Evolutionary conservation across 2,329 filamentous ascomycete species (phyloP), one percentile per base, ranked within the genome.

Genomic region (Beauveria scarabaeidicola): DNA sequence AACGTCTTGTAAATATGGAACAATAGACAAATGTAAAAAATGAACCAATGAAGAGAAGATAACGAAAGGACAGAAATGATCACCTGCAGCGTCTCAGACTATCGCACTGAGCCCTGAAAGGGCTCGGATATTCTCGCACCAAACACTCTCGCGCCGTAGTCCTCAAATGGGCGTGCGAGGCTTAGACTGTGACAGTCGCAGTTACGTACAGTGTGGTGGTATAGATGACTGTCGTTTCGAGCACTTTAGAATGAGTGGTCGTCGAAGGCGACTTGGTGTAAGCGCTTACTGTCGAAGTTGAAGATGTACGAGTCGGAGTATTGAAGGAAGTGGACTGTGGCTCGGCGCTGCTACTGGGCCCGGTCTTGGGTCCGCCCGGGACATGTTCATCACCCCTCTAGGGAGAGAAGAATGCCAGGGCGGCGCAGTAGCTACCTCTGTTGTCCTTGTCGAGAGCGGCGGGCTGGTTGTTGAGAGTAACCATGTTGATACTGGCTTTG

Each of bases 401-500:
- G 59, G 66, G 60, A 53, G 63, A 63, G 69, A 85, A 85, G 53
- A 77, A 66, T 27, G 82, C 81, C 61, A 88, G 72, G 27, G 83
- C 82, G 5, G 82, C 83, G 65, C 84, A 86, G 67, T 85, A 89
- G 65, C 78, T 84, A 71, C 84, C 87, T 59, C 81, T 75, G 73
- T 89, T 88, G 70, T 87, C 83, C 55, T 70, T 72, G 64, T 86
- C 83, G 5, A 82, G 69, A 52, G 79, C 81, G 1, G 74, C 75
- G 15, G 76, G 72, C 67, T 77, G 65, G 43, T 84, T 84, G 64
- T 88, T 76, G 19, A 87, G 69, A 1, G 81, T 85, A 61, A 91
- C 74, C 87, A 91, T 91, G 74, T 89, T 90, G 55, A 81, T 77
- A 23, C 84, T 80, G 3, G 88, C 88, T 77, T 91, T 91, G 63